Evolutionary conservation across 208 protist genomes (phyloP), one percentile per base, ranked within the genome.

Genomic region (Strigomonas galati): DNA sequence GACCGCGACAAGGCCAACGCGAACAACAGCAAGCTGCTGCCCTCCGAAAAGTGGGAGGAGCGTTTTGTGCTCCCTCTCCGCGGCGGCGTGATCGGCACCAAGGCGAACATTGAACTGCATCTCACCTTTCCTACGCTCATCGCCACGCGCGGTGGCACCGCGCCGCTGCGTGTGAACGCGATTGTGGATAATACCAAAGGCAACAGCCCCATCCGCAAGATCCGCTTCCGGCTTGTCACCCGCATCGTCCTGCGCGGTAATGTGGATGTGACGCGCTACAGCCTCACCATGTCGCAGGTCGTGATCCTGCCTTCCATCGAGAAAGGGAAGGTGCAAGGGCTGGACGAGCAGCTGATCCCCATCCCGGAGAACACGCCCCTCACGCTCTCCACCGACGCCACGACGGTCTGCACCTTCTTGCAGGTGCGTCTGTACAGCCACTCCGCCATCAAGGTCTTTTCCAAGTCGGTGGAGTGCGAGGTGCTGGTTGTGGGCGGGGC

Each of bases 181-280:
- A 58, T 84, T 17, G 49, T 94, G 32, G 84, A 89, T 65, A 91
- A 94, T 63, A 65, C 71, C 2, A 48, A 85, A 0, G 88, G 88
- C 48, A 31, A 65, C 15, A 48, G 74, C 15, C 59, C 31, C 57
- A 86, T 94, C 44, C 74, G 56, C 26, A 69, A 65, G 27, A 46
- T 94, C 23, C 79, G 65, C 31, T 88, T 84, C 65, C 60, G 65
- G 9, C 54, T 94, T 35, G 62, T 88, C n/a, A 82, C 64, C 17
- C 72, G 71, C n/a, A 62, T 64, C 35, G 57, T 64, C 14, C 76
- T 91, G 60, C 69, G 65, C 21, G 79, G 68, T 35, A 72, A 71
- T 37, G 52, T 53, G 26, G 84, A 87, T 60, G 55, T 54, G 35
- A 70, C 67, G 49, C 57, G 65, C 28, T 85, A 63, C 58, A 62